Evolutionary conservation across 2,329 filamentous ascomycete genomes (phyloP).

Genomic region (Alternaria infectoria): DNA sequence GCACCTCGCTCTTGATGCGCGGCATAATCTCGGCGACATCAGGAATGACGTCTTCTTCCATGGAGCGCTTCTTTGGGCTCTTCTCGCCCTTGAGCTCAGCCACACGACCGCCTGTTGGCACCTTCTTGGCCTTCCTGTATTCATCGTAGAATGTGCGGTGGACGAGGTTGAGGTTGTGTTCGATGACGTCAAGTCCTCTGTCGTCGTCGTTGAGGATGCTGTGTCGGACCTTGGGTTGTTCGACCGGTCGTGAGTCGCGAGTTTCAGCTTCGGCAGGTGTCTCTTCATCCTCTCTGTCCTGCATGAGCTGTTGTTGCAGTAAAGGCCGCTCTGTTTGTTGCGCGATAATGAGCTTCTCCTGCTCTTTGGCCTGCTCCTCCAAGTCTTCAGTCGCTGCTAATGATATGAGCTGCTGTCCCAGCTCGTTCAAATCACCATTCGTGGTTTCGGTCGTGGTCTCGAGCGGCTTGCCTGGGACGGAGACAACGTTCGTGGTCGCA

Average conservation of each 20-base stretch:
- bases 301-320: conserved; percentile 87
- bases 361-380: conserved; percentile 79
- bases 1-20: conserved; percentile 75
- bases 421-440: conserved; percentile 61
- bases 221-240: conserved; percentile 62
- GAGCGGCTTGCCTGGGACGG: conserved; percentile 31
- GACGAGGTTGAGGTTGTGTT: conserved; percentile 75
- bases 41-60: conserved; percentile 68
- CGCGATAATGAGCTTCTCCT: conserved; percentile 84
- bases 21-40: conserved; percentile 88
- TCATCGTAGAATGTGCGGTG: conserved; percentile 83
- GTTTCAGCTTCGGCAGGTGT: conserved; percentile 49
- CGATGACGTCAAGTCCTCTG: conserved; percentile 76
- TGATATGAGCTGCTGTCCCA: conserved; percentile 77
- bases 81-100: conserved; percentile 60
- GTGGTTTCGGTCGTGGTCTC: conserved; percentile 24
- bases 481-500: conserved; percentile 20
- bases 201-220: conserved; percentile 89
- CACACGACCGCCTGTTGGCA: conserved; percentile 54
- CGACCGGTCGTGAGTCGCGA: conserved; percentile 42
- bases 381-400: conserved; percentile 77
- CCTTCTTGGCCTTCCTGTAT: conserved; percentile 67
- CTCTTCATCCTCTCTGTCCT: conserved; percentile 82
- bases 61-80: conserved; percentile 54
- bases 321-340: conserved; percentile 89